Evolutionary conservation across 139 green algal genomes (phyloP).

Genomic region (Marvania coccoides): DNA sequence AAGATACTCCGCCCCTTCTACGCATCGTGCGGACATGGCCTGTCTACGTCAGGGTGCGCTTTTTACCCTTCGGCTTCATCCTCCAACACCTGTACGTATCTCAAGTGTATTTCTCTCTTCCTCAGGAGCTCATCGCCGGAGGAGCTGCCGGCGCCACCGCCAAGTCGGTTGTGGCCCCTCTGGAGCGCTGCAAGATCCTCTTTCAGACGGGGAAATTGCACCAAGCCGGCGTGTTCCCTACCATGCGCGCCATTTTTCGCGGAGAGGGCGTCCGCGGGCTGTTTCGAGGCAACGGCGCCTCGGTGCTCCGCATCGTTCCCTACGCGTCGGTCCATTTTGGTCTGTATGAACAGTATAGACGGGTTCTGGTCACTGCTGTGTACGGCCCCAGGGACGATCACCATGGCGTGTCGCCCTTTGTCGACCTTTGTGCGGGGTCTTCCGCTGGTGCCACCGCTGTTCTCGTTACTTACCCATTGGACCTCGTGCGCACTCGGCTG

Average conservation of each 20-base stretch:
- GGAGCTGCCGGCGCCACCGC: constrained; percentile 61
- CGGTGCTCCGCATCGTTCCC: constrained; percentile 79
- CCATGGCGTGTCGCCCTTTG: constrained; percentile 26
- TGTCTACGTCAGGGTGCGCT: neutral
- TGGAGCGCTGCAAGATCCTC: constrained; percentile 85
- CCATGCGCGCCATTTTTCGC: constrained; percentile 43
- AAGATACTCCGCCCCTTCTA: neutral
- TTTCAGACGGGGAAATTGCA: constrained; percentile 37
- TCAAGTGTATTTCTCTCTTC: neutral
- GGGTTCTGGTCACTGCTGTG: constrained; percentile 31
- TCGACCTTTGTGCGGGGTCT: constrained; percentile 72
- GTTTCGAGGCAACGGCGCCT: constrained; percentile 82
- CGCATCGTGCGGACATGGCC: neutral
- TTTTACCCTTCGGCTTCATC: neutral
- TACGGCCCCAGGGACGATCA: neutral
- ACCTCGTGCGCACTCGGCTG: constrained; percentile 79
- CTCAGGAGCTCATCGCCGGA: constrained; percentile 74
- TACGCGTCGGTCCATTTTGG: constrained; percentile 87
- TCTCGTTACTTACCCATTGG: constrained; percentile 81
- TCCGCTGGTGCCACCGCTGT: constrained; percentile 76
- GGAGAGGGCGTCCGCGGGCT: constrained; percentile 65
- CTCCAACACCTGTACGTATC: neutral
- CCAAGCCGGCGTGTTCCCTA: constrained; percentile 10
- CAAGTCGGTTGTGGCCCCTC: constrained; percentile 72
- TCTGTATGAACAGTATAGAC: constrained; percentile 78